Evolutionary conservation across 768 basidiomycete species (phyloP).

Genomic region (Phaffia australis): DNA sequence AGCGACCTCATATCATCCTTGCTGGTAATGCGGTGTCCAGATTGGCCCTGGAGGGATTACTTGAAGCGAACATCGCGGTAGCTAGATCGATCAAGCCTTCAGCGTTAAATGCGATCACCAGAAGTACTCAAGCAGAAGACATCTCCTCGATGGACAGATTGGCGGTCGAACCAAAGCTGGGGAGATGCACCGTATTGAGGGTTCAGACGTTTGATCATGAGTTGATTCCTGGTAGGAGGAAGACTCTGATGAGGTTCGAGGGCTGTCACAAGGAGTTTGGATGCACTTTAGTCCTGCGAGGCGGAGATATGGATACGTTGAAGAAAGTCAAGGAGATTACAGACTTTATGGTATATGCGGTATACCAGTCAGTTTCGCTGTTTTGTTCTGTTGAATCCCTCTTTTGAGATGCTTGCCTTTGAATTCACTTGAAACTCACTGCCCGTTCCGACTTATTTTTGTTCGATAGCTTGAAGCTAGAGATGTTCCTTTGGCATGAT

Average conservation of each 20-base stretch:
- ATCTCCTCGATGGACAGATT: conserved; percentile 93
- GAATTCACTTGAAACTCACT: conserved; percentile 57
- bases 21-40: conserved; percentile 86
- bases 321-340: conserved; percentile 83
- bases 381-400: not conserved
- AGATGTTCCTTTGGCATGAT: conserved; percentile 26
- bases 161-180: conserved; percentile 75
- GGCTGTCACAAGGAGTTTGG: conserved; percentile 87
- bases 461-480: conserved; percentile 18
- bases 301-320: conserved; percentile 69
- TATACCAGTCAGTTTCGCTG: conserved; percentile 49
- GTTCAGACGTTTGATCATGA: conserved; percentile 91
- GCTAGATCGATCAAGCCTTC: conserved; percentile 79
- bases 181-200: conserved; percentile 72
- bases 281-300: conserved; percentile 84
- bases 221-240: conserved; percentile 83
- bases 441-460: conserved; percentile 41
- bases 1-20: conserved; percentile 82
- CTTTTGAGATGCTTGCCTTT: not conserved
- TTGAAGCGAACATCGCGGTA: conserved; percentile 75
- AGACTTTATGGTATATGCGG: conserved; percentile 80
- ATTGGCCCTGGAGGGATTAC: conserved; percentile 74
- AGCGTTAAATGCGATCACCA: conserved; percentile 74
- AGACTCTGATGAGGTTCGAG: conserved; percentile 97
- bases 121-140: conserved; percentile 89